phyloP scores from a whole-genome alignment of 2,329 filamentous ascomycete genomes.

The Aspergillus sp. region DNA sequence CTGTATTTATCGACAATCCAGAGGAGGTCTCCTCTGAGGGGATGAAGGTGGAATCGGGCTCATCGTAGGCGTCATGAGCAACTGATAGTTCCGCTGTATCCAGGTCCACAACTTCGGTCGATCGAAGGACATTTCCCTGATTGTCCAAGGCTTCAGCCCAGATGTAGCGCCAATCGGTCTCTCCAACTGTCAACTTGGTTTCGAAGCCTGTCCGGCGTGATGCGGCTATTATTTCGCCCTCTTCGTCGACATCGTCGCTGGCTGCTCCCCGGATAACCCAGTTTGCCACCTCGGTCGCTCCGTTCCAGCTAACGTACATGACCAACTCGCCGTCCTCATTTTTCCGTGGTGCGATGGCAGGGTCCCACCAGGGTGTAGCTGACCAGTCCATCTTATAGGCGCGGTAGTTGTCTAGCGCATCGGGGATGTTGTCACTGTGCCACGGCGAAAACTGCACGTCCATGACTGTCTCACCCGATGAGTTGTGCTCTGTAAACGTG shows the following conservation, averaged over 20 bases:
- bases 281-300: slow-evolving; percentile 4
- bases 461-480: slow-evolving; percentile 9
- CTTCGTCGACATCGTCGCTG: background rate
- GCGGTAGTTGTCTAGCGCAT: slow-evolving; percentile 13
- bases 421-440: slow-evolving; percentile 12
- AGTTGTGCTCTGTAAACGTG: slow-evolving; percentile 10
- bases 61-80: background rate
- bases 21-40: background rate
- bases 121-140: background rate
- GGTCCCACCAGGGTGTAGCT: slow-evolving; percentile 11
- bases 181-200: background rate
- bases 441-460: slow-evolving; percentile 16
- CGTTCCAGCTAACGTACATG: slow-evolving; percentile 11
- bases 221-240: background rate
- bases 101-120: background rate
- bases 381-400: slow-evolving; percentile 11
- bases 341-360: background rate
- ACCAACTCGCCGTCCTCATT: background rate
- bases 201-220: slow-evolving; percentile 5
- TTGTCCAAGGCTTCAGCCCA: slow-evolving; percentile 1
- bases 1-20: background rate
- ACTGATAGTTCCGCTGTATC: background rate
- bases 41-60: background rate
- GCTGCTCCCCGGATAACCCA: slow-evolving; percentile 11
- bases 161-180: background rate